Conservation (phyloP, 225 moss, liverwort and hornwort genomes). For the Physcomitrellopsis africana region DNA sequence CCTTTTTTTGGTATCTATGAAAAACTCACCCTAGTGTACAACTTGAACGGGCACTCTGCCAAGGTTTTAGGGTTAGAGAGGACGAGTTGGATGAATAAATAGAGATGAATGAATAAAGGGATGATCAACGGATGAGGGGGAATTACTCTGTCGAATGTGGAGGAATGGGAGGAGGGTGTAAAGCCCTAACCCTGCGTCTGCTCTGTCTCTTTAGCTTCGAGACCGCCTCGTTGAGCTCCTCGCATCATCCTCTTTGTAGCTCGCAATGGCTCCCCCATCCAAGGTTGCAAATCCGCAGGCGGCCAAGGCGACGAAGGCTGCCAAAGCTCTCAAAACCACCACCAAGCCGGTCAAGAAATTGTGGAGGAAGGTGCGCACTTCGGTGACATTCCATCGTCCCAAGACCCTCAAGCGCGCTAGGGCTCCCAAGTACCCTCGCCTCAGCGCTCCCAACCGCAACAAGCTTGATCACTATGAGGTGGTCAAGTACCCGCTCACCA, state of each 20-base stretch:
- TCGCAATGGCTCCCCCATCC: conserved; percentile 41
- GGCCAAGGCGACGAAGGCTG: conserved; percentile 72
- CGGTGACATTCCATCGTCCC: conserved; percentile 83
- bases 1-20: no score
- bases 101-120: background rate
- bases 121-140: no score
- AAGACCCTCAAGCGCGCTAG: conserved; percentile 78
- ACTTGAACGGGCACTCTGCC: no score
- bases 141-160: no score
- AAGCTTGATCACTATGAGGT: conserved; percentile 93
- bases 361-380: conserved; percentile 81
- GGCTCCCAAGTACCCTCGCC: conserved; percentile 77
- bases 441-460: conserved; percentile 74
- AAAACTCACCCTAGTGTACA: no score
- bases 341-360: conserved; percentile 75
- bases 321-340: conserved; percentile 78
- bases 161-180: background rate
- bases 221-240: conserved; percentile 46
- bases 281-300: conserved; percentile 60
- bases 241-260: background rate
- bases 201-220: conserved; percentile 24
- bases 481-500: conserved; percentile 86
- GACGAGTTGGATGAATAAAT: background rate
- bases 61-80: no score
- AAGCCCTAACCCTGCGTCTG: conserved; percentile 19